phyloP scores from a whole-genome alignment of 2,329 filamentous ascomycete genomes.

The Phialophora verrucosa region DNA sequence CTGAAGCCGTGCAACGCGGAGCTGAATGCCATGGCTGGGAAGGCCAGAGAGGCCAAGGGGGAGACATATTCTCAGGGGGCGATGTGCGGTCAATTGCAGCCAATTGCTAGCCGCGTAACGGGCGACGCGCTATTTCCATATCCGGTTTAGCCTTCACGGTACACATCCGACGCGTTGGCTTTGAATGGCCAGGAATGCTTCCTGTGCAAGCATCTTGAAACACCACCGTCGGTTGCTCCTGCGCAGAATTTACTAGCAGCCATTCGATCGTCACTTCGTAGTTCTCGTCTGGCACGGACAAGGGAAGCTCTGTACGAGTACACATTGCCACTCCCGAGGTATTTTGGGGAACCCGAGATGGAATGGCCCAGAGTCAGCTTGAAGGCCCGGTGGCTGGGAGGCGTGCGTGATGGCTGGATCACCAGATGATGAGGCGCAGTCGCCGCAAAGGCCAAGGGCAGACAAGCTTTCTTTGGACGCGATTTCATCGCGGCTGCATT shows the following conservation, averaged over 20 bases:
- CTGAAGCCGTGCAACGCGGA: conserved; percentile 27
- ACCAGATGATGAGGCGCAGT: background rate
- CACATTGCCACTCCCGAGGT: background rate
- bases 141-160: conserved; percentile 15
- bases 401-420: background rate
- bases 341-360: background rate
- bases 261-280: background rate
- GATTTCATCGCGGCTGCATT: background rate
- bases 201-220: conserved; percentile 22
- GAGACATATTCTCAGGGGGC: conserved; percentile 18
- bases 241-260: background rate
- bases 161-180: conserved; percentile 1
- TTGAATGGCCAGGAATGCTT: conserved; percentile 11
- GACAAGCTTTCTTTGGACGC: background rate
- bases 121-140: background rate
- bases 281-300: background rate
- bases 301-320: background rate
- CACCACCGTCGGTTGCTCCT: conserved; percentile 11
- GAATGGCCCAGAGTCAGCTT: background rate
- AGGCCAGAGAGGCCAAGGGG: background rate
- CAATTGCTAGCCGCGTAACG: conserved; percentile 25
- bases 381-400: background rate
- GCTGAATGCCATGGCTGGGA: conserved; percentile 5
- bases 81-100: conserved; percentile 24
- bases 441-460: background rate